phyloP scores from a whole-genome alignment of 1,284 basidiomycete genomes.

The Xerocomus nothofagi region DNA sequence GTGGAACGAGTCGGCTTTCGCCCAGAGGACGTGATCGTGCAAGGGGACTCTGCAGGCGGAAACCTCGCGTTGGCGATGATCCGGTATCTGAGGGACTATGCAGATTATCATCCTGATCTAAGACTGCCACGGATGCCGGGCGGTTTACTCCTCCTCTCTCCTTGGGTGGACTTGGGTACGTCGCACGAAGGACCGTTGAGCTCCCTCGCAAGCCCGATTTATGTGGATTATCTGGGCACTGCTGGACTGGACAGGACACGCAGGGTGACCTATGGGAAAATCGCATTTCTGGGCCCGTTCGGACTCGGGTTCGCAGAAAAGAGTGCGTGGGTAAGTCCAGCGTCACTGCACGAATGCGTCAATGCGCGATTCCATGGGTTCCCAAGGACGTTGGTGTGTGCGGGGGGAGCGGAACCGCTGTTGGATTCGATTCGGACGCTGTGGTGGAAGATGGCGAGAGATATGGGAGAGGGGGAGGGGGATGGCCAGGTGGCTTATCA shows the following conservation, averaged over 20 bases:
- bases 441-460: constrained; percentile 37
- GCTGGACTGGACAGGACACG: constrained; percentile 1
- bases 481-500: constrained; percentile 46
- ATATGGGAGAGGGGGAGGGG: constrained; percentile 46
- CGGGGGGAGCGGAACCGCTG: constrained; percentile 36
- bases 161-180: constrained; percentile 44
- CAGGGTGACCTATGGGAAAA: constrained; percentile 12
- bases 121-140: constrained; percentile 33
- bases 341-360: constrained; percentile 15
- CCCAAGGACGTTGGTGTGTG: constrained; percentile 38
- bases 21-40: constrained; percentile 52
- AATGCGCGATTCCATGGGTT: constrained; percentile 34
- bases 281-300: constrained; percentile 24
- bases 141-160: constrained; percentile 47
- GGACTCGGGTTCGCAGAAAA: constrained; percentile 25
- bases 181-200: constrained; percentile 29
- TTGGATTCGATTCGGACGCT: constrained; percentile 37
- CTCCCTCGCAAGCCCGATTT: constrained; percentile 20
- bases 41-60: constrained; percentile 64
- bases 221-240: constrained; percentile 21
- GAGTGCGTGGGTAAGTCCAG: constrained; percentile 24
- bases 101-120: constrained; percentile 12
- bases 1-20: constrained; percentile 43
- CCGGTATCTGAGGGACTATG: constrained; percentile 40
- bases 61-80: constrained; percentile 52